Base-by-base conservation (phyloP, 1,139 yeast species). In the Sugiyamaella pinicola region DNA sequence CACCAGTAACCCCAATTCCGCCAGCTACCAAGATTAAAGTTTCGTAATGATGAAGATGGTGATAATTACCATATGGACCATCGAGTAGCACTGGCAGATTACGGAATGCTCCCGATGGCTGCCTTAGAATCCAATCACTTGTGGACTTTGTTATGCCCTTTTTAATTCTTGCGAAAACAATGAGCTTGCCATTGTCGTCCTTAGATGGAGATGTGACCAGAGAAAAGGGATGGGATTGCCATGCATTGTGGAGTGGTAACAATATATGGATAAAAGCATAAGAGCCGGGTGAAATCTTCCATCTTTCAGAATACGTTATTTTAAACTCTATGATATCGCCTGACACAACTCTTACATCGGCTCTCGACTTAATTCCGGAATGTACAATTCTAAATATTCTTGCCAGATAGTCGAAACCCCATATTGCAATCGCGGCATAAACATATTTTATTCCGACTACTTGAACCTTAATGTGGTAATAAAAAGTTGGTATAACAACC, bases 181-280 rank as follows among this genome's bases (percentile, higher is more conserved):
- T 72, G 57, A 64, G 67, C 66, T 53, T 56, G 19, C 53, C 55
- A 19, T 53, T 41, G 35, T 61, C 62, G 5, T 45, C 60, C 9
- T 54, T 49, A 18, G 40, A 24, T 8, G 59, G 65, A n/a, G 66
- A 58, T 48, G 55, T 43, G 45, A 80, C 74, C 24, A 81, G 70
- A 0, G 90, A 81, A 62, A 85, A 85, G 0, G 91, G 91, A 68
- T 85, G 91, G 0, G 85, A 80, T 64, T 85, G 89, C 65, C 78
- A 68, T 39, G 79, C 76, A 45, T 72, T 67, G 45, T 62, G 52
- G 8, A 40, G 22, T 31, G 54, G 57, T 28, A 59, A 54, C 33
- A 83, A 64, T 56, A 85, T 76, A 60, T 83, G 79, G 45, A 85
- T 68, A 62, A 76, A 85, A 1, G 79, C 82, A 64, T 77, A 84